Evolutionary conservation across 805 yeast genomes (phyloP).

Genomic region (Zygoascus bituminiphila): DNA sequence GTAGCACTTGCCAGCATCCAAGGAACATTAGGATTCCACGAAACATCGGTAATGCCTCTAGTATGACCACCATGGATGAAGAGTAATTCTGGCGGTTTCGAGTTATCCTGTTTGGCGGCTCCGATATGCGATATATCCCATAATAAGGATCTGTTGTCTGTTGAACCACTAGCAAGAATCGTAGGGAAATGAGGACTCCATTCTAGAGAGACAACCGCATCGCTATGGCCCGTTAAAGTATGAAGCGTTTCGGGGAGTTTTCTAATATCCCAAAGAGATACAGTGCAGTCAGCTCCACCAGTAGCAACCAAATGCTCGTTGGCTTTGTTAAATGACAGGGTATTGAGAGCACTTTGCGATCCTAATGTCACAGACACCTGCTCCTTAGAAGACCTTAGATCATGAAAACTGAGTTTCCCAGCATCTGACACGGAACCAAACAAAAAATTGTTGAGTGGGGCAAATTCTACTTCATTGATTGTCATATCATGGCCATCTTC

Average conservation of each 20-base stretch:
- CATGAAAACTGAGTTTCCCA: conserved; percentile 42
- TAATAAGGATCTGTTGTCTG: conserved; percentile 52
- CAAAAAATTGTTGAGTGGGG: conserved; percentile 49
- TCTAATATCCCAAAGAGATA: conserved; percentile 64
- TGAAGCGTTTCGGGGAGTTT: conserved; percentile 22
- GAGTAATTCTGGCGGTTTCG: conserved; percentile 28
- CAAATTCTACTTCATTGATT: conserved; percentile 68
- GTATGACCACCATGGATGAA: conserved; percentile 83
- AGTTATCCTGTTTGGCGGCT: not conserved
- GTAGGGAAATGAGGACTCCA: conserved; percentile 60
- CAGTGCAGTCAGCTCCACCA: conserved; percentile 52
- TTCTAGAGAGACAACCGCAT: conserved; percentile 52
- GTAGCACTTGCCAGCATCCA: conserved; percentile 70
- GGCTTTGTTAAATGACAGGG: conserved; percentile 50
- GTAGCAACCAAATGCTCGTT: conserved; percentile 54
- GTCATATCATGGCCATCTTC: conserved; percentile 37
- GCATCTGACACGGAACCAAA: conserved; percentile 65
- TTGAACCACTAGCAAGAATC: conserved; percentile 55
- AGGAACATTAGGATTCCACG: conserved; percentile 70
- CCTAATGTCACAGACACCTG: conserved; percentile 6
- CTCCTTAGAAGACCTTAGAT: conserved; percentile 36
- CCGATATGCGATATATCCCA: conserved; percentile 41
- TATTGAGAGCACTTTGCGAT: conserved; percentile 14
- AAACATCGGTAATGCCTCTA: conserved; percentile 75
- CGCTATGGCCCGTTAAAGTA: conserved; percentile 38